phyloP scores from a whole-genome alignment of 2,329 filamentous ascomycete species.

The Whalleya microplaca region DNA sequence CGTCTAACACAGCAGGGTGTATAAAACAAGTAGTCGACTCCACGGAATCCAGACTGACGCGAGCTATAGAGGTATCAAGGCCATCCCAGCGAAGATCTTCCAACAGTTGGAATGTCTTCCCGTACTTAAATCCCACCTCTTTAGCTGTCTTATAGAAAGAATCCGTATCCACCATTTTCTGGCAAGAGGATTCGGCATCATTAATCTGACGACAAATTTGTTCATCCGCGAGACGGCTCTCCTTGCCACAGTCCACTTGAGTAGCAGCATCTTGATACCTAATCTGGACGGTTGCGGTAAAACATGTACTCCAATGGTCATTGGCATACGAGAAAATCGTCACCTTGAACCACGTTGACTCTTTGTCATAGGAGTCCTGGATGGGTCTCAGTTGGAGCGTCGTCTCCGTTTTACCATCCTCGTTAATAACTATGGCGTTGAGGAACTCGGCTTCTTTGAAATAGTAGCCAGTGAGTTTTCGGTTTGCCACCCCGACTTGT shows the following conservation, averaged over 20 bases:
- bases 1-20: constrained; percentile 44
- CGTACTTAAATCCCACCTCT: constrained; percentile 37
- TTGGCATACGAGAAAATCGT: constrained; percentile 32
- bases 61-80: constrained; percentile 24
- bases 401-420: constrained; percentile 38
- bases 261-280: constrained; percentile 29
- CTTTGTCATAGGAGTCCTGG: constrained; percentile 28
- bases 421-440: constrained; percentile 37
- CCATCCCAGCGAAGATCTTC: constrained; percentile 38
- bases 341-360: constrained; percentile 35
- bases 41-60: constrained; percentile 27
- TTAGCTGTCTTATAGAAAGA: constrained; percentile 35
- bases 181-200: constrained; percentile 25
- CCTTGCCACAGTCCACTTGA: constrained; percentile 23
- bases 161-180: constrained; percentile 28
- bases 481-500: constrained; percentile 26
- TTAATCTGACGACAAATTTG: constrained; percentile 16
- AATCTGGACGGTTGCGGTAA: constrained; percentile 35
- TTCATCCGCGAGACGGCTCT: constrained; percentile 16
- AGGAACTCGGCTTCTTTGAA: constrained; percentile 39
- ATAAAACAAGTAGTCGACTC: constrained; percentile 33
- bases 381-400: constrained; percentile 35
- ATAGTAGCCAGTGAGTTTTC: constrained; percentile 30
- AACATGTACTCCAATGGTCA: constrained; percentile 39
- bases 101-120: constrained; percentile 36